phyloP scores from a whole-genome alignment of 306 rosid species.

The Cucumis sativus region Cucumber_9930_V3 NC_026657.2:17607501-17608000 shows the following conservation, averaged over 20 bases:
- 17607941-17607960: constrained; percentile 73
- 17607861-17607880: constrained; percentile 43
- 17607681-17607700: constrained; percentile 17
- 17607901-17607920: constrained; percentile 44
- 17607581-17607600: not conserved
- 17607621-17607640: constrained; percentile 55
- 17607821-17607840: constrained; percentile 84
- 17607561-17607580: not conserved
- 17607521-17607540: constrained; percentile 79
- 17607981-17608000: constrained; percentile 28
- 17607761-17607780: constrained; percentile 85
- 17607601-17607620: not conserved
- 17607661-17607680: constrained; percentile 50
- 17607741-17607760: constrained; percentile 69
- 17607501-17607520: constrained; percentile 57
- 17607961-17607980: constrained; percentile 47
- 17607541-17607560: constrained; percentile 40
- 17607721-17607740: constrained; percentile 41
- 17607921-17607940: constrained; percentile 72
- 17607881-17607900: constrained; percentile 31
- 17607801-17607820: constrained; percentile 82
- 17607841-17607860: constrained; percentile 58
- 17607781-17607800: constrained; percentile 77
- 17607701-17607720: constrained; percentile 32
- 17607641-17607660: constrained; percentile 87